These are phyloP conservation scores for Hypoxylon sp. DNA, from an alignment of 2,329 filamentous ascomycete species.

Conservation along the genomic window DNA sequence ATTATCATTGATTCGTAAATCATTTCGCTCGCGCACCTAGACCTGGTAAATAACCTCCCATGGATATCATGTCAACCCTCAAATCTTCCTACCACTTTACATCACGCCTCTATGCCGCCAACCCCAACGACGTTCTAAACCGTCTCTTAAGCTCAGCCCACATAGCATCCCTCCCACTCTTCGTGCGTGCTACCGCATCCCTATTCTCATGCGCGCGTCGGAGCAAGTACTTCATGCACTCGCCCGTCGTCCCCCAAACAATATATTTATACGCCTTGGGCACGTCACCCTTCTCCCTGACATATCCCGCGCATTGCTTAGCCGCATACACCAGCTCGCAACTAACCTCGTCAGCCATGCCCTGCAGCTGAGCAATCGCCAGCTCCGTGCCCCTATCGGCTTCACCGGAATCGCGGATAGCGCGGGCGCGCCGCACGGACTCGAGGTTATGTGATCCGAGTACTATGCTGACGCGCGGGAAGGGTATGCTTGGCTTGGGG, in stretches of 20 bases:
- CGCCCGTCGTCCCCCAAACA: conserved; percentile 78
- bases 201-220: conserved; percentile 81
- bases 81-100: background rate
- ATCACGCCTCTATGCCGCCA: conserved; percentile 23
- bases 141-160: conserved; percentile 72
- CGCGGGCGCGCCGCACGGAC: conserved; percentile 73
- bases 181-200: conserved; percentile 76
- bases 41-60: background rate
- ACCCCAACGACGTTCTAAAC: conserved; percentile 59
- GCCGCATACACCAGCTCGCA: conserved; percentile 66
- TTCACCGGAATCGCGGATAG: conserved; percentile 63
- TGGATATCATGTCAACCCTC: background rate
- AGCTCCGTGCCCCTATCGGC: conserved; percentile 60
- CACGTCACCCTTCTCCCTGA: conserved; percentile 34
- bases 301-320: conserved; percentile 18
- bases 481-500: conserved; percentile 56
- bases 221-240: conserved; percentile 89
- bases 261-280: conserved; percentile 74
- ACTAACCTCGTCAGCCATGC: conserved; percentile 96
- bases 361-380: conserved; percentile 85
- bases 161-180: conserved; percentile 73
- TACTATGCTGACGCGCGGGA: conserved; percentile 75
- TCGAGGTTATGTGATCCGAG: conserved; percentile 87
- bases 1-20: conserved; percentile 29
- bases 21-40: conserved; percentile 19